phyloP scores from a whole-genome alignment of 208 protist species.

The Trichomonas tenax region DNA sequence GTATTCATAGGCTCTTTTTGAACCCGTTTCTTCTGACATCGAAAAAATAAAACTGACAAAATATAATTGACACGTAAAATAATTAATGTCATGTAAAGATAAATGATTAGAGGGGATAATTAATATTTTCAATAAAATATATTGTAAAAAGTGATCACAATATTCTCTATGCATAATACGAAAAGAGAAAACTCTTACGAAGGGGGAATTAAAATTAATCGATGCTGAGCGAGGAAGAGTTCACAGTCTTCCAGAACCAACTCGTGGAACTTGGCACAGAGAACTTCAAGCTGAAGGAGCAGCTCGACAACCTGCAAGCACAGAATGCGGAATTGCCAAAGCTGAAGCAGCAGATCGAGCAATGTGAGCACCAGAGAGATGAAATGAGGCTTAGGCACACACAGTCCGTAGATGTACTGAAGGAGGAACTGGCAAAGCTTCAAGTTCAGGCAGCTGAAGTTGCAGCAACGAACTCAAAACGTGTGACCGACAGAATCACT shows the following conservation, averaged over 20 bases:
- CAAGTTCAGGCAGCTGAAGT: neutral
- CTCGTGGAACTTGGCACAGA: neutral
- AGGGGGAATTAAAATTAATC: no score
- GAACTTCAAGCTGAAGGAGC: neutral
- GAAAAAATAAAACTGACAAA: no score
- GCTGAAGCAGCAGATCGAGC: neutral
- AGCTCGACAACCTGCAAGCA: neutral
- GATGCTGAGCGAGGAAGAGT: slow-evolving; percentile 13
- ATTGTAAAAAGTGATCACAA: no score
- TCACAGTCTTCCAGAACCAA: neutral
- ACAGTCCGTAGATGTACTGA: neutral
- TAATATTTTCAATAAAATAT: no score
- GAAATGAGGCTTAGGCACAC: neutral
- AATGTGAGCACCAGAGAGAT: neutral
- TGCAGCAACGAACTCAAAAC: neutral
- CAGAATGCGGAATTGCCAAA: neutral
- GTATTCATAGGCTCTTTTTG: neutral
- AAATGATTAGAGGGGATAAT: no score
- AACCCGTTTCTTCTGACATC: no score
- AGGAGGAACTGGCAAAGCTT: neutral
- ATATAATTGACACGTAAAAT: no score
- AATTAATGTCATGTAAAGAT: no score
- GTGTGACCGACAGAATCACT: neutral
- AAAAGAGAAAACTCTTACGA: no score
- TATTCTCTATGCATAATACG: no score